Base-by-base conservation (phyloP, 495 filamentous ascomycete genomes). In the Tetracladium marchalianum region DNA sequence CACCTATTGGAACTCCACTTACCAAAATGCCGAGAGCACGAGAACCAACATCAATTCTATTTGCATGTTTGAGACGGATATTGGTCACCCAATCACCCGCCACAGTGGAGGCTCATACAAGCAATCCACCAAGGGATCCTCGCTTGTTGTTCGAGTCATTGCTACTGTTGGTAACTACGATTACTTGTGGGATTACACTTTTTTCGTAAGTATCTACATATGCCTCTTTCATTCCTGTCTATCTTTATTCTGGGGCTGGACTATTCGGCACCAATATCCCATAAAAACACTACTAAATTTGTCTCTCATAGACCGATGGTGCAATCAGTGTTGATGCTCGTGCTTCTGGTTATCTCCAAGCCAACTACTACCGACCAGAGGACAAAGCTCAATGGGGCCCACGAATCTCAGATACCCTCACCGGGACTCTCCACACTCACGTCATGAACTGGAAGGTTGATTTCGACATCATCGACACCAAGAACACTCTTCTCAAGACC, bases 101-200 rank as follows among this genome's bases (percentile, higher is more conserved):
- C 72, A 74, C 49, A 63, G 57, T 13, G 56, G 63, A 8, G 24
- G 42, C 19, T 32, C 33, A 7, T 67, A 66, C 45, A 54, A 60
- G 19, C 55, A 56, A 22, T 59, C 62, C 18, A 67, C 68, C 15
- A 72, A 70, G 43, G 72, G 73, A 53, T 68, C 61, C 5, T 63
- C 62, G 22, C 66, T 77, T 41, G 65, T 61, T 9, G 51, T 74
- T 6, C 63, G 72, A n/a, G 58, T 56, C 6, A 60, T 76, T 11
- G 58, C 62, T 18, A 74, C 70, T 4, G 64, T 76, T 13, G 75
- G 73, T n/a, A 77, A 77, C 49, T 75, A 78, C 54, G 73, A 76
- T 52, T 71, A 69, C 45, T 54, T 55, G 27, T 27, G 22, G 22
- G 22, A 27, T 27, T 78, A 77, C 47, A 59, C 58, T 17, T 80